phyloP scores from a whole-genome alignment of 192 early-diverging fungal genomes.

The Dissophora ornata region DNA sequence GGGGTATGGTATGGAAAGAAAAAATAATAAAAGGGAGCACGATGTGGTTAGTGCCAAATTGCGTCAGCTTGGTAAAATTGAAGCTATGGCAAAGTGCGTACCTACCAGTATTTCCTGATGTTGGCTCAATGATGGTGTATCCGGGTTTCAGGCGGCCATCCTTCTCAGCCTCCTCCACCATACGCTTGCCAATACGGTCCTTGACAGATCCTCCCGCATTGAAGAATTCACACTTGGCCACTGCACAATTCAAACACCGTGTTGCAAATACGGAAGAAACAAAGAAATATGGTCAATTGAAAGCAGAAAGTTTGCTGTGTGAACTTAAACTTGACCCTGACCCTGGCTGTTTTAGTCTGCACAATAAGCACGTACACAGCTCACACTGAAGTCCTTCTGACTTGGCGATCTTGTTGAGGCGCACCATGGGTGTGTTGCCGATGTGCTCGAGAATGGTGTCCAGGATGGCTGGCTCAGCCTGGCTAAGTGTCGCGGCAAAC shows the following conservation, averaged over 20 bases:
- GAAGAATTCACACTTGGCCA: slow-evolving; percentile 99
- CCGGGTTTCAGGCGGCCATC: slow-evolving; percentile 93
- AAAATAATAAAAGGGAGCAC: slow-evolving; percentile 8
- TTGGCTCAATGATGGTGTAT: slow-evolving; percentile 97
- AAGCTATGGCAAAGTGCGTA: no score
- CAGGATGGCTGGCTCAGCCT: slow-evolving; percentile 82
- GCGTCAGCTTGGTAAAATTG: no score
- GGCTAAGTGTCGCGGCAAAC: slow-evolving; percentile 18
- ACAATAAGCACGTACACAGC: no score
- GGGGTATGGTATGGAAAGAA: no score
- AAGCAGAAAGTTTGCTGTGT: no score
- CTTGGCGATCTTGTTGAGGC: slow-evolving; percentile 89
- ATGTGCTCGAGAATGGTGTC: slow-evolving; percentile 94
- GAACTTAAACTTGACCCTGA: no score
- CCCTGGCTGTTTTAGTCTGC: no score
- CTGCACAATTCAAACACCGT: no score
- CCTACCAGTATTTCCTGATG: slow-evolving; percentile 97
- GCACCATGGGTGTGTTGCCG: slow-evolving; percentile 95
- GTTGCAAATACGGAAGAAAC: no score
- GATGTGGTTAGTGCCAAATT: no score
- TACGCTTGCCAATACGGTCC: slow-evolving; percentile 97
- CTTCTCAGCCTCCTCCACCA: slow-evolving; percentile 95
- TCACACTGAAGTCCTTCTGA: slow-evolving; percentile 95
- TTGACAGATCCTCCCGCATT: slow-evolving; percentile 99
- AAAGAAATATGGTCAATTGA: background rate